phyloP scores from a whole-genome alignment of 2,329 filamentous ascomycete genomes.

The Exutisphaerella laricina region DNA sequence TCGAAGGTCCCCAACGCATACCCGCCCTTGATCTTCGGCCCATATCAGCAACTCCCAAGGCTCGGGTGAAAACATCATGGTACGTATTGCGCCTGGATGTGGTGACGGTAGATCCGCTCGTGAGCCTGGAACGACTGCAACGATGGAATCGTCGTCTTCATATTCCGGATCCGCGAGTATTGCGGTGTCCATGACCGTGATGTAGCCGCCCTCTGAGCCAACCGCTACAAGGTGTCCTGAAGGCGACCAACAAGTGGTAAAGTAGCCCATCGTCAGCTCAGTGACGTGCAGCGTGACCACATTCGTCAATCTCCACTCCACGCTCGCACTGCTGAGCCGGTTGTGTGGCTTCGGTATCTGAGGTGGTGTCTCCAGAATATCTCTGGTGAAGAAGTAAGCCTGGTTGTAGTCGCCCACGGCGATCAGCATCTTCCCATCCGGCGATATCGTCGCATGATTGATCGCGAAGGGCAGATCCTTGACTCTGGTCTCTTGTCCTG shows the following conservation, averaged over 20 bases:
- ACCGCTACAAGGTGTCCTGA: constrained; percentile 67
- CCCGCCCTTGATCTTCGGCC: constrained; percentile 78
- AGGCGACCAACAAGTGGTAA: constrained; percentile 70
- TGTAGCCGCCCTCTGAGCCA: constrained; percentile 73
- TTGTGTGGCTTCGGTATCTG: constrained; percentile 37
- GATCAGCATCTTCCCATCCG: constrained; percentile 72
- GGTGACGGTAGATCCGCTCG: constrained; percentile 54
- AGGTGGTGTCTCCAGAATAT: constrained; percentile 28
- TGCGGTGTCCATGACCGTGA: constrained; percentile 65
- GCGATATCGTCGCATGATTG: constrained; percentile 91
- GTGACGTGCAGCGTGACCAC: constrained; percentile 41
- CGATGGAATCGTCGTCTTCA: constrained; percentile 55
- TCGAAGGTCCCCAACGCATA: constrained; percentile 69
- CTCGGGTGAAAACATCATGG: constrained; percentile 86
- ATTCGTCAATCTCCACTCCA: constrained; percentile 39
- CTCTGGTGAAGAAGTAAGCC: constrained; percentile 72
- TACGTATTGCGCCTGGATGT: constrained; percentile 68
- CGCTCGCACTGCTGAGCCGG: constrained; percentile 29
- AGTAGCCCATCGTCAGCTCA: constrained; percentile 53
- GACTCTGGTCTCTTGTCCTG: constrained; percentile 62
- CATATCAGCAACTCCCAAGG: constrained; percentile 88
- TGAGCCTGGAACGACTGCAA: constrained; percentile 74
- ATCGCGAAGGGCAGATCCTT: constrained; percentile 76
- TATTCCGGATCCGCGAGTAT: constrained; percentile 33
- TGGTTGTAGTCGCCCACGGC: constrained; percentile 84